Evolutionary conservation across 306 rosid genomes (phyloP), one percentile per base, ranked within the genome.

Genomic region (Castanea mollissima): DNA sequence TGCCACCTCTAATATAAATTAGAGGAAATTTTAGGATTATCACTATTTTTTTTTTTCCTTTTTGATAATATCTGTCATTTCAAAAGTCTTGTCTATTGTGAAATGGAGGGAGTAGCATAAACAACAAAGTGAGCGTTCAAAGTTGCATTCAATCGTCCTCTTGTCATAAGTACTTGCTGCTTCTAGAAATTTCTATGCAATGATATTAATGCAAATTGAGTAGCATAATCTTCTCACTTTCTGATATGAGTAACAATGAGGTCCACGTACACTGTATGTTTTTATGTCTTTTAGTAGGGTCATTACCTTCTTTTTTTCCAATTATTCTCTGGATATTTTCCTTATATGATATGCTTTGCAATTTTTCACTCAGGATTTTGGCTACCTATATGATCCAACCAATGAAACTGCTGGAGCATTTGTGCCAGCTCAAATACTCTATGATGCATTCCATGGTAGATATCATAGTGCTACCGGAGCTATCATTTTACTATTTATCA

Each of bases 361-460:
- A 64, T 74, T 73, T 35, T 74, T 60, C 49, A 52, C 38, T 73
- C 89, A 93, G 98, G 90, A 93, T 79, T 86, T 87, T 29, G 79
- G 82, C 68, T 91, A 90, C 84, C 89, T 93, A 21, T 91, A 82
- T 82, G 93, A 90, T 81, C 2, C 58, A 55, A 87, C 5, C 82
- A 93, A 93, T 31, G 98, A 91, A 84, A 93, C 94, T 13, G 93
- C 91, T 15, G 98, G 98, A 80, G 81, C 76, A 74, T 88, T 93
- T 76, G 97, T 93, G 76, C 98, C 97, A 2, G 97, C 94, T 55
- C 98, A 93, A 78, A 93, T 93, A 74, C 88, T 91, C 32, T 93
- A 93, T 79, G 98, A 93, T 76, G 94, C 97, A 58, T 93, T 91
- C 84, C 88, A 91, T 79, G 97, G 97, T 76, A 90, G 98, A 75